A percentile compares a stretch with the other conserved stretches of the same genome.
Evolutionary conservation across 2,329 filamentous ascomycete genomes (phyloP).

Genomic region (Simplicillium sp.): DNA sequence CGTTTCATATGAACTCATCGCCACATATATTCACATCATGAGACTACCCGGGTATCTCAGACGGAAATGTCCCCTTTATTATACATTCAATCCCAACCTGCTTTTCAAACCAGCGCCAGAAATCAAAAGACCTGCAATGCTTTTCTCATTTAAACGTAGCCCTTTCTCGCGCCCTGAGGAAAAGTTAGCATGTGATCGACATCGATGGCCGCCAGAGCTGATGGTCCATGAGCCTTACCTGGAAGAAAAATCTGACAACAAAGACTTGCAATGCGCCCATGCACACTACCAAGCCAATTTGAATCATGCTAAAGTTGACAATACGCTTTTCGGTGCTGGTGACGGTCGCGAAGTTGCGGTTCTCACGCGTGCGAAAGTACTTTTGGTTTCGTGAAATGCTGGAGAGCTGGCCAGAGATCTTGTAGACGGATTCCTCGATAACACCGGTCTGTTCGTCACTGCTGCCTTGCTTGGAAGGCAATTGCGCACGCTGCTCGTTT

Average conservation of each 20-base stretch:
- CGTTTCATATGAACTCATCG: background rate
- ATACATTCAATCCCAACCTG: conserved; percentile 17
- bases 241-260: conserved; percentile 97
- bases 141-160: conserved; percentile 47
- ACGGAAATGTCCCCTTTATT: conserved; percentile 11
- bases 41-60: too few relatives aligned
- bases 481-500: conserved; percentile 71
- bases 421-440: conserved; percentile 91
- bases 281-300: conserved; percentile 80
- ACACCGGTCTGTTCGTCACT: conserved; percentile 80
- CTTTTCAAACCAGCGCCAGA: conserved; percentile 20
- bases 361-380: conserved; percentile 98
- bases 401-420: conserved; percentile 84
- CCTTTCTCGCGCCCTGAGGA: conserved; percentile 53
- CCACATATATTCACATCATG: background rate
- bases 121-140: background rate
- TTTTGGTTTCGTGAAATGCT: conserved; percentile 97
- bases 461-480: conserved; percentile 83
- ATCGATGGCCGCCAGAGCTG: background rate
- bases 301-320: conserved; percentile 94
- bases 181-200: conserved; percentile 5
- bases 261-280: conserved; percentile 98
- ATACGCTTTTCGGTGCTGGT: conserved; percentile 91
- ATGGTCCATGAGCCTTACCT: conserved; percentile 38
- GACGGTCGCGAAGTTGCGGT: conserved; percentile 97